A percentile compares a stretch with the other conserved stretches of the same genome.
These are phyloP conservation scores for Chloranthus sessilifolius DNA, from an alignment of 164 flowering plant genomes.

Conservation along the genomic window DNA sequence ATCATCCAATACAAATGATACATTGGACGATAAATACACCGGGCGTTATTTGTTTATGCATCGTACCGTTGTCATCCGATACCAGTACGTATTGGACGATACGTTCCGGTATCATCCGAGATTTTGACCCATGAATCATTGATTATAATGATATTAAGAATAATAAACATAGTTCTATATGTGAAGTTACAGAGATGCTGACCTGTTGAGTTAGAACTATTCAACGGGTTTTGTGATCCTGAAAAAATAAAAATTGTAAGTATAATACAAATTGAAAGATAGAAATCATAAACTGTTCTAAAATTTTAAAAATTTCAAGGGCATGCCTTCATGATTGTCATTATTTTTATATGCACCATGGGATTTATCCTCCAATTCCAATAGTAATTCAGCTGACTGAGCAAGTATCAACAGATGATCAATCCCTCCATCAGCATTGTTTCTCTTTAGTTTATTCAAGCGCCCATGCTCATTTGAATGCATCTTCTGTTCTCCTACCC, in stretches of 20 bases:
- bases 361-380: neutral
- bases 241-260: neutral
- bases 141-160: neutral
- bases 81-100: no score
- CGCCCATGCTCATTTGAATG: neutral
- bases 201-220: conserved; percentile 3
- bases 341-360: neutral
- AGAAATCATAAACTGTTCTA: neutral
- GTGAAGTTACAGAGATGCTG: neutral
- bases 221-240: conserved; percentile 1
- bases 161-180: neutral
- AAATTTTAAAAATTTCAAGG: neutral
- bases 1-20: no score
- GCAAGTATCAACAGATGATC: conserved; percentile 5
- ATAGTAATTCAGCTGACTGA: conserved; percentile 5
- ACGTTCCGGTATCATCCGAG: neutral
- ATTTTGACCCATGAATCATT: neutral
- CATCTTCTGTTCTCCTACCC: neutral
- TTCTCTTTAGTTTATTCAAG: neutral
- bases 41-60: no score
- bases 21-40: no score
- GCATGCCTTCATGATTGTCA: neutral
- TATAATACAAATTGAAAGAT: neutral
- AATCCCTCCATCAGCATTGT: neutral
- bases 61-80: no score